These are phyloP conservation scores for Tricholoma flavovirens DNA, from an alignment of 768 basidiomycete genomes.

Conservation along the genomic window DNA sequence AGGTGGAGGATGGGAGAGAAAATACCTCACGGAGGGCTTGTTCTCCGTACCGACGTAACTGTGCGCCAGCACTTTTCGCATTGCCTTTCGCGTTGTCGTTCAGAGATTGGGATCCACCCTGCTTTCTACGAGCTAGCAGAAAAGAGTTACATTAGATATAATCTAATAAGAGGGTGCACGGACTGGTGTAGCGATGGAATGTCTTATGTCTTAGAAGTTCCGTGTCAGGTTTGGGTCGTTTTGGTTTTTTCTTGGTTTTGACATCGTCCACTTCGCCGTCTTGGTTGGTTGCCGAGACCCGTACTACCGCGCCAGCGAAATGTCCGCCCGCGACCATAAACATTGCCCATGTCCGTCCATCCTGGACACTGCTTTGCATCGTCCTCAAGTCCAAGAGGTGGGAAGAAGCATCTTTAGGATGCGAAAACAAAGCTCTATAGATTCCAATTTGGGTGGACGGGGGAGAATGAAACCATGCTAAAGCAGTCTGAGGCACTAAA, in stretches of 20 bases:
- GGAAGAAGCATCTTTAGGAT: conserved; percentile 32
- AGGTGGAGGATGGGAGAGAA: neutral
- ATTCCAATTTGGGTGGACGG: conserved; percentile 87
- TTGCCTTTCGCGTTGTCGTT: conserved; percentile 93
- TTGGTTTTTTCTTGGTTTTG: conserved; percentile 47
- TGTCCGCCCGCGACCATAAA: conserved; percentile 98
- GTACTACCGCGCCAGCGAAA: conserved; percentile 88
- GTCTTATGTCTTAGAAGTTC: conserved; percentile 90
- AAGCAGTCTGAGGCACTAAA: conserved; percentile 49
- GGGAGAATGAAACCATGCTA: conserved; percentile 88
- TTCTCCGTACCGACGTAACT: conserved; percentile 91
- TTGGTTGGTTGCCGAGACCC: conserved; percentile 52
- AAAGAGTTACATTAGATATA: conserved; percentile 4
- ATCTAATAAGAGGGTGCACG: conserved; percentile 24
- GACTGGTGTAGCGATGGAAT: conserved; percentile 97
- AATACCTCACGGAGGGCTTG: conserved; percentile 83
- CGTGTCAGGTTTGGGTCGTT: conserved; percentile 66
- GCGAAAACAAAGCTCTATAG: conserved; percentile 72
- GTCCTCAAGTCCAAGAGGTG: conserved; percentile 58
- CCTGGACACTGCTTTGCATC: conserved; percentile 51
- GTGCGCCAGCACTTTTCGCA: conserved; percentile 92
- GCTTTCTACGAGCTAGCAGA: conserved; percentile 81
- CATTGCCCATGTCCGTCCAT: conserved; percentile 82
- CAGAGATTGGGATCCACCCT: conserved; percentile 89
- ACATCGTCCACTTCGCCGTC: conserved; percentile 37